Evolutionary conservation across 805 yeast genomes (phyloP), one percentile per base, ranked within the genome.

Genomic region (Nakazawaea populi): DNA sequence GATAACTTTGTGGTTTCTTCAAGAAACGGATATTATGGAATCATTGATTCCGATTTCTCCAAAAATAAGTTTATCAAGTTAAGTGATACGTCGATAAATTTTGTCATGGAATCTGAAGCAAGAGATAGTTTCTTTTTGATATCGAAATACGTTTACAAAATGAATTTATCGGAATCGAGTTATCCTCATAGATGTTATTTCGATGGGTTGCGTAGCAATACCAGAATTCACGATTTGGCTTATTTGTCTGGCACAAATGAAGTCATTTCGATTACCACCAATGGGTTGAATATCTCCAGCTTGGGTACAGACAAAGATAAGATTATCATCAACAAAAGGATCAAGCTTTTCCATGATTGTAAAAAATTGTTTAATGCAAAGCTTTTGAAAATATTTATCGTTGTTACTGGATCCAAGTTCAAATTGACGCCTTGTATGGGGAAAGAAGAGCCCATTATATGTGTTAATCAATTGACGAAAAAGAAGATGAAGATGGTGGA

Each of bases 101-200:
- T 46, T 18, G 12, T 43, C 5, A 2, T 4, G 11, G 8, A 14
- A 8, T 4, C 18, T 9, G 12, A 41, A 5, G 3, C 31, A 5
- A n/a, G 36, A 5, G 11, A n/a, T 10, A 12, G 44, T 3, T 44
- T 57, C 14, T 63, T 56, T 43, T 46, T 68, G 3, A 37, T 54
- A 3, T 53, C 63, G 1, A 61, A 58, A 35, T 54, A 55, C 1
- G 43, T 65, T 3, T 68, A 71, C 69, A 60, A 55, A 35, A 37
- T 68, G 3, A 61, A 62, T 48, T 36, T 57, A 10, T 37, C 29
- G 0, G 42, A 31, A 5, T 64, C 69, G 0, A 34, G 37, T 9
- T 63, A 49, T 49, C 68, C 71, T 0, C 54, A 55, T 14, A 52
- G 60, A 24, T 60, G 67, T 10, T 49, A 57, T 49, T 57, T 65